A percentile compares a stretch with the other conserved stretches of the same genome.
Conservation (phyloP, 768 basidiomycete genomes). For the Clitopilus hobsonii region DNA sequence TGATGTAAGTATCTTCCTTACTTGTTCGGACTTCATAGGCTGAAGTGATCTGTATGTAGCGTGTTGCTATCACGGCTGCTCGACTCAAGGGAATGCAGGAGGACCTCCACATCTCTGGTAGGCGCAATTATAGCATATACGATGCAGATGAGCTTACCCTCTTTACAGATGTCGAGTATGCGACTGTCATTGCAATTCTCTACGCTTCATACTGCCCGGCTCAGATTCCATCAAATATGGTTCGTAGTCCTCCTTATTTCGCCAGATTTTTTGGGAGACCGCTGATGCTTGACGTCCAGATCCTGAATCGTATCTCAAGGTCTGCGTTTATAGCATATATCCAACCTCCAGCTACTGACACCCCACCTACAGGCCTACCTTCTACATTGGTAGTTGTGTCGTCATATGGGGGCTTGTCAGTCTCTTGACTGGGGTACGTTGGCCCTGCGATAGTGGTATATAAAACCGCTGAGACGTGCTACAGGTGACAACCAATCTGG, state of each 20-base stretch:
- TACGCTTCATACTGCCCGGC: slow-evolving; percentile 59
- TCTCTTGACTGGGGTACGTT: slow-evolving; percentile 52
- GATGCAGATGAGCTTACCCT: not conserved
- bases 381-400: slow-evolving; percentile 58
- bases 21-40: not conserved
- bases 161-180: slow-evolving; percentile 44
- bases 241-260: slow-evolving; percentile 17
- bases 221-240: slow-evolving; percentile 68
- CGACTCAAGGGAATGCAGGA: slow-evolving; percentile 46
- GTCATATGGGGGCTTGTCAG: slow-evolving; percentile 62
- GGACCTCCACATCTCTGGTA: slow-evolving; percentile 42
- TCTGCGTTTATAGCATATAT: slow-evolving; percentile 14
- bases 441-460: not conserved
- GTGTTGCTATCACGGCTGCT: slow-evolving; percentile 45
- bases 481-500: slow-evolving; percentile 50
- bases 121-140: not conserved
- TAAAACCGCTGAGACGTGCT: not conserved
- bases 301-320: slow-evolving; percentile 54
- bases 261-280: not conserved
- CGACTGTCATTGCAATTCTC: slow-evolving; percentile 45
- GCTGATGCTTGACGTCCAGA: too few species aligned
- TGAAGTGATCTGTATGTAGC: slow-evolving; percentile 19
- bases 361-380: slow-evolving; percentile 45
- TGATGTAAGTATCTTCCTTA: slow-evolving; percentile 35
- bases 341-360: not conserved